These are phyloP conservation scores for Rhodotorula sphaerocarpa DNA, from an alignment of 768 basidiomycete genomes.

Conservation along the genomic window DNA sequence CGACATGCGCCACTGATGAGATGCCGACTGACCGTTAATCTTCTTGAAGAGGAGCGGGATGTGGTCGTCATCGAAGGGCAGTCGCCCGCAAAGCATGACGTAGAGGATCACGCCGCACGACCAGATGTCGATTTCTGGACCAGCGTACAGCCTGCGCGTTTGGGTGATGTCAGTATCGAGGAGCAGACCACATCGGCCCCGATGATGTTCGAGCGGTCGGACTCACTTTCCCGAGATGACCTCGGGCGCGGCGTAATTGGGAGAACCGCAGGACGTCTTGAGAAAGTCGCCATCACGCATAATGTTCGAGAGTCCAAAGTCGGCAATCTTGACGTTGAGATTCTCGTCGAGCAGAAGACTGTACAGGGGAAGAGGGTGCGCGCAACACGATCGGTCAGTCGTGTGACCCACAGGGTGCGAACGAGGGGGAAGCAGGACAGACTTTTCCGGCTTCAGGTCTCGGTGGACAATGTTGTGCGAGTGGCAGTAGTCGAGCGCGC, in stretches of 20 bases:
- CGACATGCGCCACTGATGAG: slow-evolving; percentile 42
- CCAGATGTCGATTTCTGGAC: slow-evolving; percentile 98
- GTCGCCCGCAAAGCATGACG: slow-evolving; percentile 88
- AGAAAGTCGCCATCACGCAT: slow-evolving; percentile 95
- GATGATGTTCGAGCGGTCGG: neutral
- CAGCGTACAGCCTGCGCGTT: slow-evolving; percentile 62
- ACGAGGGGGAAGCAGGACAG: slow-evolving; percentile 21
- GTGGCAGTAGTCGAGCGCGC: slow-evolving; percentile 94
- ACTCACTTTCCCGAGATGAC: slow-evolving; percentile 78
- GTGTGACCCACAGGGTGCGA: neutral
- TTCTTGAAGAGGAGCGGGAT: slow-evolving; percentile 87
- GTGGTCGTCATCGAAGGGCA: slow-evolving; percentile 97
- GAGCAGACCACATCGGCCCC: too few species aligned
- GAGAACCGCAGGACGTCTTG: slow-evolving; percentile 94
- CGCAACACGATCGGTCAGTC: neutral
- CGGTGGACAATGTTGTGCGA: slow-evolving; percentile 94
- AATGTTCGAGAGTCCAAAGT: slow-evolving; percentile 92
- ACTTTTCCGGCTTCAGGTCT: slow-evolving; percentile 95
- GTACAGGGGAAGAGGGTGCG: neutral
- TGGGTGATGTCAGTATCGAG: neutral
- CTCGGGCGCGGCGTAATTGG: slow-evolving; percentile 97
- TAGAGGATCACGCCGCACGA: slow-evolving; percentile 97
- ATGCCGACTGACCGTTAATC: slow-evolving; percentile 57
- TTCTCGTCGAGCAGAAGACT: slow-evolving; percentile 60
- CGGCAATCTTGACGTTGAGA: slow-evolving; percentile 81